Evolutionary conservation across 805 yeast genomes (phyloP), one percentile per base, ranked within the genome.

Genomic region (Suhomyces xylopsoci): DNA sequence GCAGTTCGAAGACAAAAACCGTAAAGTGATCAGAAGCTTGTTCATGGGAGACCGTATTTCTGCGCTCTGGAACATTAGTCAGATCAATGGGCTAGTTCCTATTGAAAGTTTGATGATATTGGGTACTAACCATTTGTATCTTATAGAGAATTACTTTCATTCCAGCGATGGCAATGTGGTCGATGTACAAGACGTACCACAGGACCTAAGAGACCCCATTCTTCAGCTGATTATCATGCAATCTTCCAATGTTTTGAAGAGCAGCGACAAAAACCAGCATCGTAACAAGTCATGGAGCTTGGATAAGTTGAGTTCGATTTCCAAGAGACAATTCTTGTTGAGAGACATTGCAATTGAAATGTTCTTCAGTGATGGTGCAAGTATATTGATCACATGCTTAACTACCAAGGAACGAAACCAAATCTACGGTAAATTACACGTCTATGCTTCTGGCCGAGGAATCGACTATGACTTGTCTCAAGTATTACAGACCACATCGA

Each of bases 301-400:
- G 19, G 74, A 74, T 5, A 81, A 80, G 44, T 62, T 91, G 17
- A 80, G 83, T 0, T 83, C 87, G 3, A 81, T 86, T 10, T 83
- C 90, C 2, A 88, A 87, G 56, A 70, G 96, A 49, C 90, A 87
- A 38, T 90, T 90, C 60, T 66, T 90, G 17, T 71, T 90, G 14
- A 71, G 96, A 51, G 96, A 90, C 66, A 88, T 87, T 45, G 96
- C 94, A 0, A 63, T 90, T 34, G 97, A 90, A 62, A 68, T 90
- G 61, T 84, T 88, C 56, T 88, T 89, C 64, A 78, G 79, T 24
- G 84, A 86, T 65, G 96, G 94, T 0, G 80, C 84, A 1, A 87
- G 89, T 56, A 76, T 84, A 40, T 70, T 90, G 53, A 72, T 90
- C 7, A 87, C 93, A 0, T 85, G 90, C 48, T 68, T 75, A n/a